Base-by-base conservation (phyloP, 2,329 filamentous ascomycete genomes). In the Nigrospora sphaerica region DNA sequence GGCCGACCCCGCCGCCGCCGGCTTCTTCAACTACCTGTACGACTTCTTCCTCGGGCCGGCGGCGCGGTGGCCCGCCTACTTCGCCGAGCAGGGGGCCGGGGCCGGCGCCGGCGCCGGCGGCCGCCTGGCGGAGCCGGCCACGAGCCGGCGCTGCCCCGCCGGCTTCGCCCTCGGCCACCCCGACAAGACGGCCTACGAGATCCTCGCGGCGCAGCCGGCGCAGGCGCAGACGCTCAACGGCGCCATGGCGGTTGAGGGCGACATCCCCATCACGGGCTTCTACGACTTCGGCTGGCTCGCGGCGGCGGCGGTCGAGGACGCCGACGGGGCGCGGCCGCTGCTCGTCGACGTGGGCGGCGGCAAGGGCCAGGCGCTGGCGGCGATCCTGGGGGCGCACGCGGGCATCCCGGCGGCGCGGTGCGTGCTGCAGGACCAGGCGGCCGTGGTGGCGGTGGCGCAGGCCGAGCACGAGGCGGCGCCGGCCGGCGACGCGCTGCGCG, bases 41-140 rank as follows among this genome's bases (percentile, higher is more conserved):
- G 38, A 46, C 32, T 42, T 46, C 38, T 36, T 46, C 38, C 34
- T 46, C 17, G 44, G 39, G 18, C 44, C 38, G 32, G 36, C 44
- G 32, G 41, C 32, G 18, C 38, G 39, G 9, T 46, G 37, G 37
- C 39, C 44, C 12, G 38, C 40, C 17, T 46, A 41, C 28, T 46
- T 46, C 38, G 39, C 19, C 18, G 16, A 6, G 17, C 34, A 46
- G 32, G 38, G 44, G 38, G 17, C 2, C 35, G 33, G 19, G 28
- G 13, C 6, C 13, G 7, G 7, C 23, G 23, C 6, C 23, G 7
- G 23, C 7, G 6, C 23, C 5, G 23, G 23, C 5, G 23, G 23
- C 7, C 7, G 23, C 23, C 40, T 42, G n/a, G 40, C 40, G 11
- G 40, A 42, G 40, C 40, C 40, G 40, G 28, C 32, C 14, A 34